Conservation (phyloP, 495 filamentous ascomycete species). For the Trichoderma virens region DNA sequence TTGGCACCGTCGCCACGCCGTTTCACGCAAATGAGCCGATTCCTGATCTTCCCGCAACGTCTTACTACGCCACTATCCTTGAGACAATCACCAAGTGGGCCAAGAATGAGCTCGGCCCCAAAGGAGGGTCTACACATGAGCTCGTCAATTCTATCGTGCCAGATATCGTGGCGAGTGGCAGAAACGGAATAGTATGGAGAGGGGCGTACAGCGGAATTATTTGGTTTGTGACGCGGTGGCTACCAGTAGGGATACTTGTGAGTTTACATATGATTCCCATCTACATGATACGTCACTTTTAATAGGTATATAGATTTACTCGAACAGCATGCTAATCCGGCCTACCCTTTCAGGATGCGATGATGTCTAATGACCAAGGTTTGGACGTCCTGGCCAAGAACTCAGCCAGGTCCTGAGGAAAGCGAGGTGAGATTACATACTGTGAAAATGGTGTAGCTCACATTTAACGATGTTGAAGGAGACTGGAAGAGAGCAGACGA, state of each 20-base stretch:
- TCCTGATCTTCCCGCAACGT: conserved; percentile 10
- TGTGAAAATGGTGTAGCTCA: too few species aligned
- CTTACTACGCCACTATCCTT: conserved; percentile 17
- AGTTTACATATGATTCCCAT: background rate
- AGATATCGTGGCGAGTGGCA: conserved; percentile 12
- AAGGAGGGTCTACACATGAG: conserved; percentile 13
- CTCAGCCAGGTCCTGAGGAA: background rate
- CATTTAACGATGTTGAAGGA: background rate
- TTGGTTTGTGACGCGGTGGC: background rate
- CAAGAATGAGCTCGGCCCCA: conserved; percentile 12
- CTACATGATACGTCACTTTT: too few species aligned
- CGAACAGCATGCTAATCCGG: background rate
- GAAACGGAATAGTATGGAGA: background rate
- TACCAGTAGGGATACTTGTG: background rate
- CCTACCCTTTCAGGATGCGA: background rate
- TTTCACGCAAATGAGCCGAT: background rate
- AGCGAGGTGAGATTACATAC: background rate
- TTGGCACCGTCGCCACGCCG: conserved; percentile 8
- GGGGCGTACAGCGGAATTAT: background rate
- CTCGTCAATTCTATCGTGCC: conserved; percentile 14
- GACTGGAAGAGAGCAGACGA: too few species aligned
- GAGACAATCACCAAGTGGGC: conserved; percentile 9
- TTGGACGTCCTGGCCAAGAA: background rate
- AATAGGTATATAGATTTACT: too few species aligned
- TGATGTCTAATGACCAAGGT: background rate